phyloP scores from a whole-genome alignment of 2,329 filamentous ascomycete genomes.

The Claviceps purpurea region DNA sequence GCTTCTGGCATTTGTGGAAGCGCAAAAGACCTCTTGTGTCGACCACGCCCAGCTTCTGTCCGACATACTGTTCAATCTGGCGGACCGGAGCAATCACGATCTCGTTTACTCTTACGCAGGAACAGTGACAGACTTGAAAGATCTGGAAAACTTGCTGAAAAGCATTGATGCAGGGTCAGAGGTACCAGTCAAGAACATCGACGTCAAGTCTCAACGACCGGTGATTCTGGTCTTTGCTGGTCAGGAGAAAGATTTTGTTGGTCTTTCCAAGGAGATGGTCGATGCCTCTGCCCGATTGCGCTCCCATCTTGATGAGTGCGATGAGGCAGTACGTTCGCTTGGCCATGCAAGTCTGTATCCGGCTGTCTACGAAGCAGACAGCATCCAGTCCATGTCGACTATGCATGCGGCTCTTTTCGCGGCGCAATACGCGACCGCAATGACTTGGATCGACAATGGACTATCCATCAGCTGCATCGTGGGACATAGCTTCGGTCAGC shows the following conservation, averaged over 20 bases:
- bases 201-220: constrained; percentile 9
- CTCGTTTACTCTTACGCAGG: background rate
- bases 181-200: background rate
- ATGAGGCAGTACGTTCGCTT: background rate
- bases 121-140: constrained; percentile 4
- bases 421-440: constrained; percentile 23
- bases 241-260: constrained; percentile 18
- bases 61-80: background rate
- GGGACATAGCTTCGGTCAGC: constrained; percentile 29
- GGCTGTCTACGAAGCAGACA: constrained; percentile 15
- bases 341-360: constrained; percentile 18
- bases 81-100: background rate
- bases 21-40: background rate
- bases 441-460: constrained; percentile 24
- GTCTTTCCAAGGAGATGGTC: constrained; percentile 18
- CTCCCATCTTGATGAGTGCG: constrained; percentile 5
- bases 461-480: constrained; percentile 11
- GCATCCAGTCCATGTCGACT: constrained; percentile 12
- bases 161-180: background rate
- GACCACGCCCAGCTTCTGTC: background rate
- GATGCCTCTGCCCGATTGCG: constrained; percentile 13
- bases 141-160: constrained; percentile 12
- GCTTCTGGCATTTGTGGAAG: background rate
- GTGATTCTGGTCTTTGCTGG: constrained; percentile 21
- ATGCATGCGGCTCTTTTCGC: constrained; percentile 28